Base-by-base conservation (phyloP, 352 stramenopile genomes). In the Pythium coloratum region DNA sequence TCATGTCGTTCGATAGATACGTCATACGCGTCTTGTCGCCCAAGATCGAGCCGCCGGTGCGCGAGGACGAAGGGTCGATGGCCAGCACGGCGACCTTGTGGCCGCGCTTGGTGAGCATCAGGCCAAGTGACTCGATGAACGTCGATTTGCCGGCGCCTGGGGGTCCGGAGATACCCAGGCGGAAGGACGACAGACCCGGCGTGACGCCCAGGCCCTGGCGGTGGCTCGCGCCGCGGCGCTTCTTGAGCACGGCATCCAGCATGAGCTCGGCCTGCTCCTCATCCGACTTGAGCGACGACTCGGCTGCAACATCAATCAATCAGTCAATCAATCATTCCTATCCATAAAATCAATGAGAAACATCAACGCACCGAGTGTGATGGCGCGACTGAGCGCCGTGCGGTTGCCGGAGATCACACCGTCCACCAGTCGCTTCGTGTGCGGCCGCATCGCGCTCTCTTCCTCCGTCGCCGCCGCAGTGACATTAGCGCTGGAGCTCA, bases 11-110 rank as follows among this genome's bases (percentile, higher is more conserved):
- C 2, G 90, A 96, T 34, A 99, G 79, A 59, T 98, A 71, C 24
- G 88, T 87, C 97, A 99, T 99, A 49, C 97, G 86, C 1, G 97
- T 99, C 70, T 99, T 99, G 76, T 99, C 97, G 20, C 97, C 97
- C 5, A 99, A 79, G 61, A 99, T 99, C 30, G 93, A 99, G 13
- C 97, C 97, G 13, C 97, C 97, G 7, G 92, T 98, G 28, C 94
- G 75, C 42, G 86, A 91, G 2, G 94, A 99, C n/a, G 95, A 98
- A 44, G 97, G 97, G 86, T 99, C 97, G 66, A 99, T 96, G 47
- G 94, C 96, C 54, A 99, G 80, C 16, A 99, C 96, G 0, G 96
- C 96, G 6, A 99, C 80, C 66, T 95, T 95, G 69, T 92, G 88
- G 24, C 80, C 76, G 34, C 86, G 76, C 8, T 78, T 76, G 9